A percentile compares a stretch with the other conserved stretches of the same genome.
phyloP scores from a whole-genome alignment of 768 basidiomycete genomes.

The Podaxis mareebaensis region DNA sequence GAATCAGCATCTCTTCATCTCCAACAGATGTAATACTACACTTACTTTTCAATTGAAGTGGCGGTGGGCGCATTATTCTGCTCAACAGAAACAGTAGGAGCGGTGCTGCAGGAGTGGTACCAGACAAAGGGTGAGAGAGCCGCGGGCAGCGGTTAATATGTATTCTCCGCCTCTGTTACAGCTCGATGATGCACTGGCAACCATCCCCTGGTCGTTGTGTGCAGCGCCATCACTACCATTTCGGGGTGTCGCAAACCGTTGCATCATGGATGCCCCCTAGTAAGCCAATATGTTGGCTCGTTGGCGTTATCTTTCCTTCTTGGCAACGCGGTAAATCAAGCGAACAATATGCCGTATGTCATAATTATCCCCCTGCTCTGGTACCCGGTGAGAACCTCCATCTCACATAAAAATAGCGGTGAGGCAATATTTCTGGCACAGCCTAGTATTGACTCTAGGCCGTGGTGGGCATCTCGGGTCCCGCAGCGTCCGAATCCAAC shows the following conservation, averaged over 20 bases:
- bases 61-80: constrained; percentile 40
- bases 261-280: neutral
- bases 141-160: constrained; percentile 8
- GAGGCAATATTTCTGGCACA: too few relatives aligned
- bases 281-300: neutral
- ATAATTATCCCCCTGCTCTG: too few relatives aligned
- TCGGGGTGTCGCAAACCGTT: neutral
- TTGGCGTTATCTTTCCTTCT: too few relatives aligned
- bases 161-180: neutral
- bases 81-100: constrained; percentile 27
- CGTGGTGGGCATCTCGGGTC: too few relatives aligned
- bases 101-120: constrained; percentile 32
- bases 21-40: constrained; percentile 2
- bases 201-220: constrained; percentile 2
- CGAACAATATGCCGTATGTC: too few relatives aligned
- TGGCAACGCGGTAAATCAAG: neutral
- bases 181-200: neutral
- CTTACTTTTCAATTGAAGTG: constrained; percentile 42
- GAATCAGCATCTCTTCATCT: constrained; percentile 5
- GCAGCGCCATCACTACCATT: neutral
- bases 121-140: constrained; percentile 35
- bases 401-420: neutral
- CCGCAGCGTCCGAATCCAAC: too few relatives aligned
- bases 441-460: too few relatives aligned
- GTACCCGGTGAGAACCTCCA: too few relatives aligned